Base-by-base conservation (phyloP, 2,329 filamentous ascomycete species). In the Colletotrichum lini region DNA sequence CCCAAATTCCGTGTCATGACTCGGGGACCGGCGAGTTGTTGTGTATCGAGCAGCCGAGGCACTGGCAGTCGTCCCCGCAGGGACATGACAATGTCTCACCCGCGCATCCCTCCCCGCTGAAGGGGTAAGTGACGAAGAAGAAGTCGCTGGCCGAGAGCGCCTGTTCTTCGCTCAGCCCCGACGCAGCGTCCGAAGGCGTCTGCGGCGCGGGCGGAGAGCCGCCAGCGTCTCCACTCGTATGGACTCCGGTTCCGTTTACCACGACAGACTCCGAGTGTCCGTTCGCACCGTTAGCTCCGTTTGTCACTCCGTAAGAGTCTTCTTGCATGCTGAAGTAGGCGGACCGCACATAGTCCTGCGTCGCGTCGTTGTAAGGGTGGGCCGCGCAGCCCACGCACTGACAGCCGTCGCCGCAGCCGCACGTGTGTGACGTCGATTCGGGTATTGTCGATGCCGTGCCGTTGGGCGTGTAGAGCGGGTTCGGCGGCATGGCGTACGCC, bases 351-450 rank as follows among this genome's bases (percentile, higher is more conserved):
- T 85, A 85, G 60, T 82, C 84, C 72, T 84, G 86, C 61, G 88
- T 93, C 26, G 90, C 88, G 9, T 89, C 84, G 74, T 93, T 93
- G 76, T 90, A 92, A 15, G 91, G 90, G 77, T 93, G 91, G 2
- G 88, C 89, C 6, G 90, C 85, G 77, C 92, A 94, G 13, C 91
- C 91, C 45, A 93, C 82, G 76, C 92, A 94, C 74, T 90, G 86
- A 74, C 92, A 94, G 38, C 83, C 83, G 65, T 91, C 88, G 23
- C 92, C 92, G 76, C 92, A 94, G 58, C 84, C 84, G 75, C 92
- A 94, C 65, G 79, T 82, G 56, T 82, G 82, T 64, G 78, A 81
- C 23, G 79, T 83, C 15, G 58, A 59, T 23, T 65, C 66, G 38
- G 66, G 74, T 79, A 77, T 78, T 49, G 74, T 72, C 73, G 59